Percentiles rank a stretch among this genome's conserved stretches.
These are phyloP conservation scores for Cutaneotrichosporon sp. DNA, from an alignment of 1,284 basidiomycete genomes.

Conservation along the genomic window DNA sequence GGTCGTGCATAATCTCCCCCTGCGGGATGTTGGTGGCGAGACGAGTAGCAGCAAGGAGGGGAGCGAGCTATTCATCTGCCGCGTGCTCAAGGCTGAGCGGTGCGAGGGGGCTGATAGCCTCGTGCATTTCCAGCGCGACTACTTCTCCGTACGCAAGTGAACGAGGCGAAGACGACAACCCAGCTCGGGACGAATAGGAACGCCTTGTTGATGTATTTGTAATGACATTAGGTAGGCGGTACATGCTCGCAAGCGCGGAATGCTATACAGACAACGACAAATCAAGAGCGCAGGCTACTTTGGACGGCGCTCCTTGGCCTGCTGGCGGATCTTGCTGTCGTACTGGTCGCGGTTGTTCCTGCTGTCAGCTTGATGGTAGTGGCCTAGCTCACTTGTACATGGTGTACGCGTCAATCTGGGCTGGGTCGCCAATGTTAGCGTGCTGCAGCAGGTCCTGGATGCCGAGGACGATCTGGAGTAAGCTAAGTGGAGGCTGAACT, in stretches of 20 bases:
- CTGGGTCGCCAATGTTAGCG: conserved; percentile 91
- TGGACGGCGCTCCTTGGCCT: conserved; percentile 71
- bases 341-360: conserved; percentile 89
- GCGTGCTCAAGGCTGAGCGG: conserved; percentile 33
- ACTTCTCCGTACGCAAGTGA: conserved; percentile 18
- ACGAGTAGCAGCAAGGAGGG: conserved; percentile 25
- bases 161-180: no score
- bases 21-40: conserved; percentile 26
- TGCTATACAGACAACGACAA: neutral
- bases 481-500: conserved; percentile 4
- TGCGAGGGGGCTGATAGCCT: conserved; percentile 29
- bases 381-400: conserved; percentile 80
- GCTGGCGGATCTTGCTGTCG: conserved; percentile 75
- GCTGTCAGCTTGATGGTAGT: conserved; percentile 3
- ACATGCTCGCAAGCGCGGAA: neutral
- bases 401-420: conserved; percentile 94
- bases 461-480: conserved; percentile 79
- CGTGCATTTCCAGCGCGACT: conserved; percentile 42
- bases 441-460: conserved; percentile 93
- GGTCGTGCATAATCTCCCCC: conserved; percentile 31
- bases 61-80: conserved; percentile 50
- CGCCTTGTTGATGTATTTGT: neutral
- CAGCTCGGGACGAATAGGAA: neutral
- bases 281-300: conserved; percentile 57
- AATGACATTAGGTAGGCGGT: conserved; percentile 1